These are phyloP conservation scores for Cenchrus fungigraminus DNA, from an alignment of 176 grass and related monocot species.

Conservation along the genomic window DNA sequence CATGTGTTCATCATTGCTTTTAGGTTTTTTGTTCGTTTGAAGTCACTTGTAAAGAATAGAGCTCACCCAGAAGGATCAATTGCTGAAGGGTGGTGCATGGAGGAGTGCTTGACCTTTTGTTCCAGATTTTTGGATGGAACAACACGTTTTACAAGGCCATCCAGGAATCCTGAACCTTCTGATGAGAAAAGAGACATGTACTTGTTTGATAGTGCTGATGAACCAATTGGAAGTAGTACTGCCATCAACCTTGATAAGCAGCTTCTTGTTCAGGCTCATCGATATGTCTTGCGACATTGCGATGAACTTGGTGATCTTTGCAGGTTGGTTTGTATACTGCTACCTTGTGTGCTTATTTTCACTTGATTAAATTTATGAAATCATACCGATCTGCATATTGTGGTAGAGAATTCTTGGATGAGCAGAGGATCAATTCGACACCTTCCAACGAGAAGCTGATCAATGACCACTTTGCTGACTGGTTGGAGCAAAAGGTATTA, in stretches of 20 bases:
- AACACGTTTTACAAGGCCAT: background rate
- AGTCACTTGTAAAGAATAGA: too few species aligned
- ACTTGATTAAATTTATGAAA: too few species aligned
- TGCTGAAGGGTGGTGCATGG: too few species aligned
- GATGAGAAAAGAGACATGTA: background rate
- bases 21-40: too few species aligned
- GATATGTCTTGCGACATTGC: too few species aligned
- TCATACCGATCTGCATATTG: background rate
- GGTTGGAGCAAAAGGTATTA: too few species aligned
- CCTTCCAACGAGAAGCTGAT: background rate
- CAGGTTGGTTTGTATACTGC: background rate
- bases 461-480: too few species aligned
- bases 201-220: too few species aligned
- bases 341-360: background rate
- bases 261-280: too few species aligned
- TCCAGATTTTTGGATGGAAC: slow-evolving; percentile 3
- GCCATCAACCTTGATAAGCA: too few species aligned
- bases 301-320: background rate
- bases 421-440: background rate
- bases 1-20: background rate
- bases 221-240: too few species aligned
- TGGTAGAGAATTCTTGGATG: background rate
- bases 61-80: too few species aligned
- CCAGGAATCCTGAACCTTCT: background rate
- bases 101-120: slow-evolving; percentile 39